Conservation (phyloP, 2,329 filamentous ascomycete species). For the Aspergillus fijiensis region DNA sequence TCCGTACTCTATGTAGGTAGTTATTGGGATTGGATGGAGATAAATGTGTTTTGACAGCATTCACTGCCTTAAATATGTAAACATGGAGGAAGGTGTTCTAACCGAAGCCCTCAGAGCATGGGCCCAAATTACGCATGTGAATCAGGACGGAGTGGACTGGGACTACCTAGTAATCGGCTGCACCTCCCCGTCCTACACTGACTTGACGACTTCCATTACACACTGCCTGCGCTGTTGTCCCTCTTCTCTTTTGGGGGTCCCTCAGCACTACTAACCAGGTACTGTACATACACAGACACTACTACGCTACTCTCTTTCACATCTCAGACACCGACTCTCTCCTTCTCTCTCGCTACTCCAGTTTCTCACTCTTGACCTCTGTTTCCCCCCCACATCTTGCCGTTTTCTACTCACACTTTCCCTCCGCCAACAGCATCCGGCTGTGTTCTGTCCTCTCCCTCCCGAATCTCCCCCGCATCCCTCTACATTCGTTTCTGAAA, state of each 20-base stretch:
- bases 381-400: constrained; percentile 14
- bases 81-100: no score
- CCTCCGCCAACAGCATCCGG: constrained; percentile 1
- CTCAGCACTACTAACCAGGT: background rate
- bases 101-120: no score
- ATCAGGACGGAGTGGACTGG: no score
- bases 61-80: no score
- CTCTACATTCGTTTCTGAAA: constrained; percentile 13
- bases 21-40: no score
- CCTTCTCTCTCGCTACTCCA: constrained; percentile 7
- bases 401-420: constrained; percentile 3
- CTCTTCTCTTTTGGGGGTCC: background rate
- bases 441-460: background rate
- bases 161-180: no score
- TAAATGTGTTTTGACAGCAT: no score
- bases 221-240: no score
- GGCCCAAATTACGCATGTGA: no score
- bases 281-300: no score
- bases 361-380: constrained; percentile 11
- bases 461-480: constrained; percentile 7
- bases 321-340: background rate
- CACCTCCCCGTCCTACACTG: background rate
- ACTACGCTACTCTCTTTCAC: no score
- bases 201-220: background rate
- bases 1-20: no score